These are phyloP conservation scores for Acanthamoeba culbertsoni DNA, from an alignment of 208 protist species.

Conservation along the genomic window DNA sequence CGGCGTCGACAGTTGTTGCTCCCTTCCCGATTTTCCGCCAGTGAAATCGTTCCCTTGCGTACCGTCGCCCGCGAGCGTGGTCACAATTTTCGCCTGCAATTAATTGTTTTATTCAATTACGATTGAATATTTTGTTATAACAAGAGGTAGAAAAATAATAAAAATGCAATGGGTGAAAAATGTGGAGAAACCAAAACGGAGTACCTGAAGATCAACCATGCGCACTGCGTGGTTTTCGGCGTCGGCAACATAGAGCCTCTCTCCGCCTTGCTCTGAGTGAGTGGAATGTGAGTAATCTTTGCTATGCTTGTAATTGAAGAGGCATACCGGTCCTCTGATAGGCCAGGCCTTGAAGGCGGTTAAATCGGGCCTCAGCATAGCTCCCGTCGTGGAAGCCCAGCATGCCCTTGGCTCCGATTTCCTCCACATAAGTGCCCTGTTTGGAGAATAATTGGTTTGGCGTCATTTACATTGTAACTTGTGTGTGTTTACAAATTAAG, in stretches of 20 bases:
- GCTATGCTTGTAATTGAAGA: background rate
- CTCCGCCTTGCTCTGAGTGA: background rate
- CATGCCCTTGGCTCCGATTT: background rate
- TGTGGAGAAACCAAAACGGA: background rate
- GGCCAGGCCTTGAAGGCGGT: background rate
- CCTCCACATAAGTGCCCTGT: background rate
- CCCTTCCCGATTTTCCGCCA: background rate
- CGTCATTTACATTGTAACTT: no score
- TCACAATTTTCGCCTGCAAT: background rate
- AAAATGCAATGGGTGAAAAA: background rate
- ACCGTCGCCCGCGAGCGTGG: background rate
- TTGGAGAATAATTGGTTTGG: no score
- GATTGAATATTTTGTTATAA: no score
- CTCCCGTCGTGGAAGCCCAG: conserved; percentile 5
- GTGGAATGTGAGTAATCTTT: background rate
- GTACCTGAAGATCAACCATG: background rate
- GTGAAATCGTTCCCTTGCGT: background rate
- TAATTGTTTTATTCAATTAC: no score
- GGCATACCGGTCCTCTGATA: background rate
- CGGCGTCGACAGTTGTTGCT: background rate
- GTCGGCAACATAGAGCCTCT: background rate
- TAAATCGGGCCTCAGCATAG: background rate
- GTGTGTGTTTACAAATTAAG: no score
- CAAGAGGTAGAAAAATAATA: background rate
- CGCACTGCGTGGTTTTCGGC: background rate